Conservation (phyloP, 202 grass and related monocot genomes). For the Dendrocalamus latiflorus region DNA sequence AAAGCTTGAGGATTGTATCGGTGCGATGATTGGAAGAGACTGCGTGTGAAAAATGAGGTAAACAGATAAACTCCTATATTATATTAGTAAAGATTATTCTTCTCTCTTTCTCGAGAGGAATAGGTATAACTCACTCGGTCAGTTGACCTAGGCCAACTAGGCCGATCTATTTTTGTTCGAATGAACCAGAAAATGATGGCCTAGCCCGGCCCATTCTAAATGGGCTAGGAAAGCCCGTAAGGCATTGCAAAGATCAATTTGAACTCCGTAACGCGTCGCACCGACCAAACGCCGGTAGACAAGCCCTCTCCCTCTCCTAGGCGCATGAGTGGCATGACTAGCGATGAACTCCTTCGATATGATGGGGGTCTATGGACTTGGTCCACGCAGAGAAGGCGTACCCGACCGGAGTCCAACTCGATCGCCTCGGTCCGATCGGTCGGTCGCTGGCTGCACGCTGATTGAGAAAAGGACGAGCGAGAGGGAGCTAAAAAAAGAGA, state of each 20-base stretch:
- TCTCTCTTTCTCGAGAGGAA: too few species aligned
- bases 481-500: neutral
- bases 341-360: too few species aligned
- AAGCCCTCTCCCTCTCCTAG: neutral
- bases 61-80: too few species aligned
- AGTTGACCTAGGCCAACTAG: too few species aligned
- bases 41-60: too few species aligned
- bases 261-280: neutral
- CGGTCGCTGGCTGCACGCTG: neutral
- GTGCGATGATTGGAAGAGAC: too few species aligned
- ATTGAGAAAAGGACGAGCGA: neutral
- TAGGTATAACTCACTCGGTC: too few species aligned
- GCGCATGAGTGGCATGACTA: too few species aligned
- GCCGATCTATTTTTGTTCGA: too few species aligned
- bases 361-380: neutral
- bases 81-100: too few species aligned
- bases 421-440: neutral
- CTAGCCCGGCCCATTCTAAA: neutral
- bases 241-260: neutral
- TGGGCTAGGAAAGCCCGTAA: neutral
- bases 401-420: slow-evolving; percentile 21
- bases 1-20: too few species aligned
- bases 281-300: neutral
- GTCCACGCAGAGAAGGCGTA: neutral
- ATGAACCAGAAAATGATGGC: too few species aligned